Conservation (phyloP, 2,329 filamentous ascomycete species). For the Lecanicillium sp. region DNA sequence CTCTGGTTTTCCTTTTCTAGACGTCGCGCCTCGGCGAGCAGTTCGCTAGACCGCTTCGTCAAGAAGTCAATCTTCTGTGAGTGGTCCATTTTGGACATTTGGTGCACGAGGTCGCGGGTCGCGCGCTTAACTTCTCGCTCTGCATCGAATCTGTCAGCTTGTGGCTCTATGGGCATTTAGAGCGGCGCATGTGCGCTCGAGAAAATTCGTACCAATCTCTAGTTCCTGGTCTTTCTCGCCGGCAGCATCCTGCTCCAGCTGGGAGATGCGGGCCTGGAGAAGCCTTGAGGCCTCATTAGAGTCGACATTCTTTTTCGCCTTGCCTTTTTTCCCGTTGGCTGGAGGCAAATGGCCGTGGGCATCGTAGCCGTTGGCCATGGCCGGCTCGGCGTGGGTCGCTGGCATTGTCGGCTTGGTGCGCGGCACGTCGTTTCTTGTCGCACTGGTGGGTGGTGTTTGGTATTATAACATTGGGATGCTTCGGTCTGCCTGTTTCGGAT, state of each 20-base stretch:
- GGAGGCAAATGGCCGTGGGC: slow-evolving; percentile 32
- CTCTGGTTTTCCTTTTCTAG: slow-evolving; percentile 91
- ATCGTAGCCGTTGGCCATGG: slow-evolving; percentile 37
- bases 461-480: slow-evolving; percentile 7
- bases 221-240: slow-evolving; percentile 93
- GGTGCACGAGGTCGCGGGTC: slow-evolving; percentile 80
- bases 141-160: slow-evolving; percentile 33
- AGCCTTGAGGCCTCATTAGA: slow-evolving; percentile 87
- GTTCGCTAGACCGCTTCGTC: slow-evolving; percentile 84
- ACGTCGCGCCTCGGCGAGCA: slow-evolving; percentile 91
- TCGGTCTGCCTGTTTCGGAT: neutral
- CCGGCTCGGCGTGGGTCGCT: slow-evolving; percentile 35
- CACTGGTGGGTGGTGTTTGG: slow-evolving; percentile 11
- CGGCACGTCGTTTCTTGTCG: slow-evolving; percentile 18
- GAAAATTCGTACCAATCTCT: slow-evolving; percentile 70
- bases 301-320: slow-evolving; percentile 78
- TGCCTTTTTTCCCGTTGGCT: slow-evolving; percentile 64
- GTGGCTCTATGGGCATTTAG: neutral
- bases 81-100: slow-evolving; percentile 87
- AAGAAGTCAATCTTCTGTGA: slow-evolving; percentile 87
- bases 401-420: slow-evolving; percentile 26
- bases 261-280: slow-evolving; percentile 87
- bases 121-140: slow-evolving; percentile 93
- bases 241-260: slow-evolving; percentile 87
- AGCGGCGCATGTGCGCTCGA: neutral